Percentiles rank a stretch among this genome's conserved stretches.
phyloP scores from a whole-genome alignment of 768 basidiomycete genomes.

The Podaxis mareebaensis region DNA sequence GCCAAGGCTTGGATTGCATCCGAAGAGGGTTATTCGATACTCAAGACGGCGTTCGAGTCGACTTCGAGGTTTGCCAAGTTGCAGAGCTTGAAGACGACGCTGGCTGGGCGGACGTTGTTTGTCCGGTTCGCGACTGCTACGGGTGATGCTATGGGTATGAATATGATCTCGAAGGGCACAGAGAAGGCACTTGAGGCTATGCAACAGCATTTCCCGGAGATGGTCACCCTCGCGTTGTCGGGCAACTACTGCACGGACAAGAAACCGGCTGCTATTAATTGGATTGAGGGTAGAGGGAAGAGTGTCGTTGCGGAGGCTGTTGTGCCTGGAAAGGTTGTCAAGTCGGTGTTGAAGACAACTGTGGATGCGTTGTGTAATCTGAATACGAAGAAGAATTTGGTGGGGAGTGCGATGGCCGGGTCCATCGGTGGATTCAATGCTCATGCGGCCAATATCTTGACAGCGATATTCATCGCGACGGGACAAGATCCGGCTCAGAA shows the following conservation, averaged over 20 bases:
- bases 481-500: constrained; percentile 99
- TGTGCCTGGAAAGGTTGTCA: constrained; percentile 85
- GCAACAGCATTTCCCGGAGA: constrained; percentile 81
- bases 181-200: constrained; percentile 89
- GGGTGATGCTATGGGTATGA: constrained; percentile 99
- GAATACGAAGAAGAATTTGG: constrained; percentile 95
- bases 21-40: constrained; percentile 70
- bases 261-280: constrained; percentile 99
- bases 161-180: constrained; percentile 99
- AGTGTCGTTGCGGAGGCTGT: constrained; percentile 96
- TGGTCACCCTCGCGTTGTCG: constrained; percentile 87
- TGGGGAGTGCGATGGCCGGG: constrained; percentile 98
- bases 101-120: constrained; percentile 93
- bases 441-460: constrained; percentile 96
- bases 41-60: constrained; percentile 89
- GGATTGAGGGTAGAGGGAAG: constrained; percentile 99
- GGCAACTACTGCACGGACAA: constrained; percentile 99
- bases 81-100: constrained; percentile 79
- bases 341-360: constrained; percentile 92
- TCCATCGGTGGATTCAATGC: constrained; percentile 98
- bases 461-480: constrained; percentile 92
- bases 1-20: constrained; percentile 88
- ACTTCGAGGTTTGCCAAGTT: constrained; percentile 93
- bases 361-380: constrained; percentile 87
- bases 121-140: constrained; percentile 93